Conservation (phyloP, 2,329 filamentous ascomycete genomes). For the Calonectria henricotiae region DNA sequence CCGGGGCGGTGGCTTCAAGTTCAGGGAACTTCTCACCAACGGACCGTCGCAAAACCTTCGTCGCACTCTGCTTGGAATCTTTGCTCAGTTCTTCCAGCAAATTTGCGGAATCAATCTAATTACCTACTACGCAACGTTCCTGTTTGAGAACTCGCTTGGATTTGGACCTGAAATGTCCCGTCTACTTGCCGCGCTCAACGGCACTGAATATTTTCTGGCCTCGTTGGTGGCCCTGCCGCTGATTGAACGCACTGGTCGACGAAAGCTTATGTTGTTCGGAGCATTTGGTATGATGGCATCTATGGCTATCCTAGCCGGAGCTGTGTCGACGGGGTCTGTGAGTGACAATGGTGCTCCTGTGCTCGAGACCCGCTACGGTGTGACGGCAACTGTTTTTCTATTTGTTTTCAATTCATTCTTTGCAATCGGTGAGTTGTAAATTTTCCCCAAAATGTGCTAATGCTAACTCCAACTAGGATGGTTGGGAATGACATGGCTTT, state of each 20-base stretch:
- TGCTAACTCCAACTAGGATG: neutral
- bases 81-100: constrained; percentile 12
- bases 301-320: neutral
- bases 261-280: constrained; percentile 2
- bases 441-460: accelerated
- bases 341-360: constrained; percentile 1
- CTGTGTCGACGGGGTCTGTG: neutral
- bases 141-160: constrained; percentile 9
- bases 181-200: constrained; percentile 6
- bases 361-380: neutral
- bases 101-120: constrained; percentile 8
- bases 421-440: neutral
- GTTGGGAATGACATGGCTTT: constrained; percentile 19
- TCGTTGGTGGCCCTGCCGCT: constrained; percentile 6
- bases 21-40: constrained; percentile 8
- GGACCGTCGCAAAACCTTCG: neutral
- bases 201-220: constrained; percentile 7
- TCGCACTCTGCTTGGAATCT: neutral
- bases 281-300: constrained; percentile 17
- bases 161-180: constrained; percentile 13
- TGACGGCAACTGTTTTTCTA: neutral
- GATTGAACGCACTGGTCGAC: constrained; percentile 10
- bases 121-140: constrained; percentile 6
- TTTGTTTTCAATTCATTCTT: constrained; percentile 14
- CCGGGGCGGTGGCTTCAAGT: constrained; percentile 1